phyloP scores from a whole-genome alignment of 345 rosid species.

The Zanthoxylum bungeanum region DNA sequence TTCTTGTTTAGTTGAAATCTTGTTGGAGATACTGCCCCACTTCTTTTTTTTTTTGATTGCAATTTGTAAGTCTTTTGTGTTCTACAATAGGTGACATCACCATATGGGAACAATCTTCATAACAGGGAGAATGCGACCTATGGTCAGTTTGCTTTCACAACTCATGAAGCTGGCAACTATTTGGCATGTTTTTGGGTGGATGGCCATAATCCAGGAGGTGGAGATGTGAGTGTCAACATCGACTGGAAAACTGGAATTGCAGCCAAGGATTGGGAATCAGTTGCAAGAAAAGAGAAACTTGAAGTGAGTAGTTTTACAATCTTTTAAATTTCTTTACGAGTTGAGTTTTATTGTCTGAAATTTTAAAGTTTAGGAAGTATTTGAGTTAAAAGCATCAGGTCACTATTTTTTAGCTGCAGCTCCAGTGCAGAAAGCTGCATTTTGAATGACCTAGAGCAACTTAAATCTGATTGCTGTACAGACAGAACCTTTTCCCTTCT shows the following conservation, averaged over 20 bases:
- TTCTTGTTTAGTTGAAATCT: not conserved
- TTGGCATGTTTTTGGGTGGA: conserved; percentile 70
- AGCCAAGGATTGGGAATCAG: conserved; percentile 85
- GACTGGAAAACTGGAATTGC: conserved; percentile 93
- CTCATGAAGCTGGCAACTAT: conserved; percentile 75
- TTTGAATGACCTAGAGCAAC: not conserved
- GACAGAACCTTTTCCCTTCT: not conserved
- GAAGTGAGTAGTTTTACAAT: conserved; percentile 48
- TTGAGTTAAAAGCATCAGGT: not conserved
- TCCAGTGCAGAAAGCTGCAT: not conserved
- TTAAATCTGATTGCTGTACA: not conserved
- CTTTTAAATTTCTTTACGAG: not conserved
- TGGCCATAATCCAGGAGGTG: conserved; percentile 29
- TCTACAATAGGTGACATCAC: conserved; percentile 64
- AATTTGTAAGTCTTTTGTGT: not conserved
- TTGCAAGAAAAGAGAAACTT: conserved; percentile 80
- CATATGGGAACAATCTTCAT: conserved; percentile 64
- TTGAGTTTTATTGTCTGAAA: not conserved
- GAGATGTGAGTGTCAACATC: conserved; percentile 55
- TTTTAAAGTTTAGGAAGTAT: no score
- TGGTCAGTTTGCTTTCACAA: conserved; percentile 92
- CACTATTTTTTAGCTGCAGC: not conserved
- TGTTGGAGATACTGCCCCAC: not conserved
- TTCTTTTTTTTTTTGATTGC: not conserved
- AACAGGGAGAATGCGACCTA: conserved; percentile 62